Conservation (phyloP, 495 filamentous ascomycete genomes). For the Tricharina praecox region DNA sequence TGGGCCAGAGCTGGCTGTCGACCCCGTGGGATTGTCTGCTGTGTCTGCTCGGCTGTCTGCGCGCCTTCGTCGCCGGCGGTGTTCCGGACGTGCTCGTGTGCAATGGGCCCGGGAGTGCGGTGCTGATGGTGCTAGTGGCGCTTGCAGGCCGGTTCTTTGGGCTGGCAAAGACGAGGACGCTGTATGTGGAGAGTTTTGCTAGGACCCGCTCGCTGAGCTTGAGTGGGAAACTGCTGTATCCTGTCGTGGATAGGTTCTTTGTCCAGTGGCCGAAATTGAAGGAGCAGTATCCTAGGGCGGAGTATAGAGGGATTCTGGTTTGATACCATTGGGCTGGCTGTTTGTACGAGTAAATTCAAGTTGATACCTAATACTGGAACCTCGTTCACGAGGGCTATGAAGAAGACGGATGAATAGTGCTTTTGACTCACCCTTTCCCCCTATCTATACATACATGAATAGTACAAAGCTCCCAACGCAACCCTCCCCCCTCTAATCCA, state of each 20-base stretch:
- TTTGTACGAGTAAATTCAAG: too few species aligned
- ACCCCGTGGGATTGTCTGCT: conserved; percentile 30
- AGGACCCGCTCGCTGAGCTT: conserved; percentile 62
- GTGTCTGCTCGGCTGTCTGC: conserved; percentile 18
- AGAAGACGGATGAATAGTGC: not conserved
- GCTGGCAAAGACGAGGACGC: conserved; percentile 41
- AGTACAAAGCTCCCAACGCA: too few species aligned
- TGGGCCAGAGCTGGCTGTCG: conserved; percentile 47
- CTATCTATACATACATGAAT: not conserved
- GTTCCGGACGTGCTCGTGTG: conserved; percentile 61
- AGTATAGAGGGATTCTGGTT: conserved; percentile 25
- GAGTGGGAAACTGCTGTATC: conserved; percentile 54
- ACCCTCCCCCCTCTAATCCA: not conserved
- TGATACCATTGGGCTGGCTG: conserved; percentile 5
- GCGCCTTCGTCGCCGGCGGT: conserved; percentile 7
- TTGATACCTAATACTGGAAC: too few species aligned
- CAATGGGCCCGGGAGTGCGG: conserved; percentile 77
- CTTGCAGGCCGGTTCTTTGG: conserved; percentile 15
- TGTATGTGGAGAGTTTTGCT: conserved; percentile 89
- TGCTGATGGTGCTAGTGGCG: conserved; percentile 52
- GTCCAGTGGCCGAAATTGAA: conserved; percentile 46
- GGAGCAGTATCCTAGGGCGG: conserved; percentile 15
- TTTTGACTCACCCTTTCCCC: not conserved
- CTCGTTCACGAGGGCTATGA: too few species aligned
- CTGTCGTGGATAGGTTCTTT: conserved; percentile 47